Percentiles rank a stretch among this genome's conserved stretches.
These are phyloP conservation scores for Neopestalotiopsis clavispora DNA, from an alignment of 2,329 filamentous ascomycete species.

Conservation along the genomic window DNA sequence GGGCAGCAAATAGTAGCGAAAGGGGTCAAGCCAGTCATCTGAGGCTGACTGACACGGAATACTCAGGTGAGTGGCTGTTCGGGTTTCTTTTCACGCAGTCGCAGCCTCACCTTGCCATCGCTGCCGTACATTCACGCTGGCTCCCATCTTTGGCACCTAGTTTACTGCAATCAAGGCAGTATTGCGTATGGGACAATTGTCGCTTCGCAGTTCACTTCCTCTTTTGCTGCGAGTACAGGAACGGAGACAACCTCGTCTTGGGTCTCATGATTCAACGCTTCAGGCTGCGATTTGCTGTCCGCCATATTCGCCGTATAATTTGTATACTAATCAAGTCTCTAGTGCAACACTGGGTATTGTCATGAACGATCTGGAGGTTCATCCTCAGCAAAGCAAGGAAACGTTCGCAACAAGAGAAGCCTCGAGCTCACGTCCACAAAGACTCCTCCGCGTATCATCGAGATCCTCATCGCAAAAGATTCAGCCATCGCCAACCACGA, in stretches of 20 bases:
- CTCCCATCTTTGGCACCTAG: background rate
- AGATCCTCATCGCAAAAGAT: slow-evolving; percentile 66
- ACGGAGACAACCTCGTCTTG: background rate
- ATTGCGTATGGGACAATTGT: background rate
- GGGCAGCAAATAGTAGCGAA: slow-evolving; percentile 28
- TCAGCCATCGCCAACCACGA: slow-evolving; percentile 63
- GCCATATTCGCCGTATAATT: background rate
- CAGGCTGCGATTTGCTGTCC: slow-evolving; percentile 1
- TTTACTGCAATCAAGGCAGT: background rate
- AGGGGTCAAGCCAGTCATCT: slow-evolving; percentile 33
- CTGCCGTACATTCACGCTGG: background rate
- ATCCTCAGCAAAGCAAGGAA: slow-evolving; percentile 28
- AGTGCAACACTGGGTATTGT: slow-evolving; percentile 3
- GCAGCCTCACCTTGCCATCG: background rate
- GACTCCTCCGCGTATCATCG: slow-evolving; percentile 63
- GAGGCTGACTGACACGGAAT: slow-evolving; percentile 24
- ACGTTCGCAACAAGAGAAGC: slow-evolving; percentile 28
- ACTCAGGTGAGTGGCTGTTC: slow-evolving; percentile 28
- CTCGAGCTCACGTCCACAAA: slow-evolving; percentile 39
- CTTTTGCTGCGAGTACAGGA: background rate
- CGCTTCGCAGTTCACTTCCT: background rate
- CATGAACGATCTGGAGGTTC: background rate
- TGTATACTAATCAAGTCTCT: background rate
- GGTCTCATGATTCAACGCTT: background rate
- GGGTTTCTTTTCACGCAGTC: slow-evolving; percentile 8